Evolutionary conservation across 2,329 filamentous ascomycete genomes (phyloP).

Genomic region (Annulohypoxylon truncatum): DNA sequence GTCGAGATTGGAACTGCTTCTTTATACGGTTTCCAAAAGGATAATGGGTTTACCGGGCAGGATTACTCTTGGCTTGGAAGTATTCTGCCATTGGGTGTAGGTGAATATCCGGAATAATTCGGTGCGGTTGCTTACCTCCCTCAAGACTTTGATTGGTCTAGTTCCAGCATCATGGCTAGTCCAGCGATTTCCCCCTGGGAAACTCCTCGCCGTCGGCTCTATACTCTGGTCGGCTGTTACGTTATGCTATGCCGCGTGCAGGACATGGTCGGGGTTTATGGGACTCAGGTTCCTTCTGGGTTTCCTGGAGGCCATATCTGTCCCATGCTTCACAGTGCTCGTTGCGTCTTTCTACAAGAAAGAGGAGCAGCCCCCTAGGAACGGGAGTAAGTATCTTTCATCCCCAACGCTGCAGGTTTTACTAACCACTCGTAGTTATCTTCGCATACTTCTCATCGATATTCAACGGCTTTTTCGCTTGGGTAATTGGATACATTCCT

Average conservation of each 20-base stretch:
- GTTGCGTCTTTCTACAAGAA: constrained; percentile 55
- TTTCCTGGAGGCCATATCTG: constrained; percentile 51
- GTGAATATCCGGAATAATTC: constrained; percentile 3
- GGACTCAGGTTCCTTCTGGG: constrained; percentile 53
- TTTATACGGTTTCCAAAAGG: constrained; percentile 51
- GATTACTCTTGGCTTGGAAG: constrained; percentile 51
- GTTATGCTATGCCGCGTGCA: constrained; percentile 43
- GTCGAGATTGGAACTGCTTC: constrained; percentile 51
- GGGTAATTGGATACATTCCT: constrained; percentile 47
- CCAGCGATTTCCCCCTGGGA: constrained; percentile 46
- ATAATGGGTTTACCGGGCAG: constrained; percentile 50
- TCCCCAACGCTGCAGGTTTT: neutral
- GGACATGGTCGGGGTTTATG: constrained; percentile 50
- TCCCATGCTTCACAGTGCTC: constrained; percentile 51
- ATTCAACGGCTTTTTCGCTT: constrained; percentile 46
- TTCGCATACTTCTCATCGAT: constrained; percentile 52
- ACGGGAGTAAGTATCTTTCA: constrained; percentile 44
- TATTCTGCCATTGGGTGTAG: constrained; percentile 47
- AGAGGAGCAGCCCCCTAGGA: constrained; percentile 30
- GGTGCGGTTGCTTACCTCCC: neutral
- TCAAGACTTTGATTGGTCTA: constrained; percentile 42
- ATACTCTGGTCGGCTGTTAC: constrained; percentile 50
- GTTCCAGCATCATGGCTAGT: constrained; percentile 45
- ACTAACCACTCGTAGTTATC: constrained; percentile 42
- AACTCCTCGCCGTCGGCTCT: constrained; percentile 45